A percentile compares a stretch with the other conserved stretches of the same genome.
Evolutionary conservation across 2,329 filamentous ascomycete genomes (phyloP).

Genomic region (Botryotinia globosa): DNA sequence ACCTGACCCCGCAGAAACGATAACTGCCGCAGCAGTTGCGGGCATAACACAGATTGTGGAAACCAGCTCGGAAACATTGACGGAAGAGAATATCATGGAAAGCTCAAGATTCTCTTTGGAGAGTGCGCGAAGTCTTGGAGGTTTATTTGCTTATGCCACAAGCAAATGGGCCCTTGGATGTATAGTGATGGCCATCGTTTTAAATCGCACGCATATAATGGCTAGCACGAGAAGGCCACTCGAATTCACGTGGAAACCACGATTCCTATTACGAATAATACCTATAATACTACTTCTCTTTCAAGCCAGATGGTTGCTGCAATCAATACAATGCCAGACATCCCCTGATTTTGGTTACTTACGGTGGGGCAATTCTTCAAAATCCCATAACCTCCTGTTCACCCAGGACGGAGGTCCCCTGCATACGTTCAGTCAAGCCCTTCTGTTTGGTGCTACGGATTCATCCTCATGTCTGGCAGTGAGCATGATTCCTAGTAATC

Average conservation of each 20-base stretch:
- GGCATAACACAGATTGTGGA: slow-evolving; percentile 31
- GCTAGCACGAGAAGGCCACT: slow-evolving; percentile 81
- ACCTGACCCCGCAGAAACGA: slow-evolving; percentile 42
- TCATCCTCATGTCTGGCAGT: slow-evolving; percentile 71
- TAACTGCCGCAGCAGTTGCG: slow-evolving; percentile 45
- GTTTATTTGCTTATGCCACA: slow-evolving; percentile 85
- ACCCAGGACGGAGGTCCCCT: slow-evolving; percentile 66
- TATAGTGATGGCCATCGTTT: slow-evolving; percentile 77
- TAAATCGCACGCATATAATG: slow-evolving; percentile 92
- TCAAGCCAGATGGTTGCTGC: slow-evolving; percentile 69
- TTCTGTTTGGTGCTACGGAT: slow-evolving; percentile 74
- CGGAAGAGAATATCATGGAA: slow-evolving; percentile 45
- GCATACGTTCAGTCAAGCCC: slow-evolving; percentile 65
- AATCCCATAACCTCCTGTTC: slow-evolving; percentile 66
- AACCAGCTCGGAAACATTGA: slow-evolving; percentile 31
- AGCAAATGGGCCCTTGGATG: slow-evolving; percentile 91
- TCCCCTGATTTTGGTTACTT: slow-evolving; percentile 67
- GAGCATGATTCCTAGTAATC: slow-evolving; percentile 62
- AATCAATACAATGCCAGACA: slow-evolving; percentile 90
- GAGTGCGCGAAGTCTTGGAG: slow-evolving; percentile 68
- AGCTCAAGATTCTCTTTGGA: slow-evolving; percentile 54
- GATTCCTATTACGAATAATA: slow-evolving; percentile 65
- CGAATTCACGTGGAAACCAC: slow-evolving; percentile 69
- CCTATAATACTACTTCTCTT: slow-evolving; percentile 68
- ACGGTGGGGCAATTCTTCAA: slow-evolving; percentile 66